Percentiles rank a stretch among this genome's conserved stretches.
These are phyloP conservation scores for Daedaleopsis sinensis DNA, from an alignment of 768 basidiomycete species.

Conservation along the genomic window DNA sequence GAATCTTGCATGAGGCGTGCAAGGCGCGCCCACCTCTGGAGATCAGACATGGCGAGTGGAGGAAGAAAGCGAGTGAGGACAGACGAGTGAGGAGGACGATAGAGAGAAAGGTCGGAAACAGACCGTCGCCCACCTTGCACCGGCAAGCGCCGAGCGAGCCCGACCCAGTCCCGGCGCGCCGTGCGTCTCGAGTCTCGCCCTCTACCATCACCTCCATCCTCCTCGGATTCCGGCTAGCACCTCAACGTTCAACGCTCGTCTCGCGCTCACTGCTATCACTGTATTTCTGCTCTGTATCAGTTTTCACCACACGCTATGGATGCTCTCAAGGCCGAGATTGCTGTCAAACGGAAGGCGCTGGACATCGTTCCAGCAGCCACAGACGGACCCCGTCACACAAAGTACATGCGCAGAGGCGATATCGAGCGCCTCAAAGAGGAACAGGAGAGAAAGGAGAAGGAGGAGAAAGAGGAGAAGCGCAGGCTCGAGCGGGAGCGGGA, in stretches of 20 bases:
- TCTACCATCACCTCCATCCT: neutral
- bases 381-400: constrained; percentile 53
- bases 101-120: constrained; percentile 6
- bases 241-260: neutral
- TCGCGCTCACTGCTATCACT: neutral
- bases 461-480: constrained; percentile 37
- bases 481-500: constrained; percentile 19
- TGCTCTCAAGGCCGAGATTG: constrained; percentile 87
- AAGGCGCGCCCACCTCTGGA: constrained; percentile 43
- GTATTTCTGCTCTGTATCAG: neutral
- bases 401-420: constrained; percentile 94
- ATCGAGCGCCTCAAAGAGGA: constrained; percentile 69
- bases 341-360: constrained; percentile 80
- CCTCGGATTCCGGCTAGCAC: neutral
- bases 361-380: constrained; percentile 38
- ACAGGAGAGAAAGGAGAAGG: constrained; percentile 41
- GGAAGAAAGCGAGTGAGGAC: neutral
- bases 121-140: constrained; percentile 4
- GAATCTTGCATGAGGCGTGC: constrained; percentile 21
- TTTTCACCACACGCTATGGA: constrained; percentile 60
- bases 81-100: neutral
- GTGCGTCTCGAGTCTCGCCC: constrained; percentile 10
- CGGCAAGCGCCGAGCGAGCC: constrained; percentile 5
- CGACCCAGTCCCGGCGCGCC: constrained; percentile 18
- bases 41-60: constrained; percentile 57